These are phyloP conservation scores for Diddensiella santjacobensis DNA, from an alignment of 805 yeast species.

Conservation along the genomic window DNA sequence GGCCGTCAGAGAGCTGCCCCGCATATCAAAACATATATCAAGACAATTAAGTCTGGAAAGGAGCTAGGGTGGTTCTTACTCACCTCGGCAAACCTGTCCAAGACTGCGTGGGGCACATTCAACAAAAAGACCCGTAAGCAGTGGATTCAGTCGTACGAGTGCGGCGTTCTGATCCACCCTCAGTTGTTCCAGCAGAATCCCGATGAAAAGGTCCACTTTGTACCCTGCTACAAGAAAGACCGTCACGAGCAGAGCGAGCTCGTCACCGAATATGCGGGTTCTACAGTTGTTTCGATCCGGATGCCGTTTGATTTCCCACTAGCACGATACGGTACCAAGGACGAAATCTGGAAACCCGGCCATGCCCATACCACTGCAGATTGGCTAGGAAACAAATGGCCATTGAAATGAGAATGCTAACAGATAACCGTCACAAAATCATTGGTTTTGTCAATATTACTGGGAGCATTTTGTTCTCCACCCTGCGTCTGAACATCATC, in stretches of 20 bases:
- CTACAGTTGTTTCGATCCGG: slow-evolving; percentile 9
- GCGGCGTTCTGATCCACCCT: slow-evolving; percentile 48
- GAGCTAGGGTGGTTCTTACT: slow-evolving; percentile 63
- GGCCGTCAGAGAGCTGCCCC: slow-evolving; percentile 43
- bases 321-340: slow-evolving; percentile 10
- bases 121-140: slow-evolving; percentile 24
- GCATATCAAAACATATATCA: slow-evolving; percentile 65
- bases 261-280: not conserved
- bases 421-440: no score
- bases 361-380: slow-evolving; percentile 17
- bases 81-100: slow-evolving; percentile 72
- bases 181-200: slow-evolving; percentile 23
- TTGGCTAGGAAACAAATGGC: slow-evolving; percentile 21
- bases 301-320: slow-evolving; percentile 24
- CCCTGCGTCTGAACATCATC: no score
- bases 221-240: slow-evolving; percentile 46
- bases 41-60: slow-evolving; percentile 9
- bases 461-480: no score
- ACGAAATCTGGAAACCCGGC: slow-evolving; percentile 19
- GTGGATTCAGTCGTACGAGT: slow-evolving; percentile 46
- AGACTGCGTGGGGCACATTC: slow-evolving; percentile 74
- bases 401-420: no score
- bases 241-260: slow-evolving; percentile 7
- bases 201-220: slow-evolving; percentile 29
- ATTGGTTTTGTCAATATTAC: no score